phyloP scores from a whole-genome alignment of 2,329 filamentous ascomycete species.

The Diaporthe sp. region DNA sequence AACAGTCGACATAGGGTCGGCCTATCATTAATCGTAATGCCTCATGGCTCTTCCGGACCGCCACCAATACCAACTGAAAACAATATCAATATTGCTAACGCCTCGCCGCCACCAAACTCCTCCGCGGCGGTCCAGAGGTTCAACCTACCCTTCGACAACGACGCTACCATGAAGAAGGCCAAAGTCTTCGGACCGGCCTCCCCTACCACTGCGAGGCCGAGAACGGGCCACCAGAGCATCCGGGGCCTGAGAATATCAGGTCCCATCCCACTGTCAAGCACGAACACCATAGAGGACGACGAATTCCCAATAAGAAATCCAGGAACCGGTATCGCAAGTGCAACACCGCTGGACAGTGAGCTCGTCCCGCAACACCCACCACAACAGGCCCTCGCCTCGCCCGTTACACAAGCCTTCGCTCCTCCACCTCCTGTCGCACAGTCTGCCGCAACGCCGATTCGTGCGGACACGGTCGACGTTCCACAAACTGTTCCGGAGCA shows the following conservation, averaged over 20 bases:
- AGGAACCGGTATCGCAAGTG: constrained; percentile 52
- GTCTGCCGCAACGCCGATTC: constrained; percentile 31
- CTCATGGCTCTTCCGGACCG: constrained; percentile 45
- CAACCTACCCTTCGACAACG: constrained; percentile 19
- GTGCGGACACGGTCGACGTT: constrained; percentile 40
- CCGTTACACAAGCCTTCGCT: constrained; percentile 30
- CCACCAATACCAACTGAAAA: constrained; percentile 41
- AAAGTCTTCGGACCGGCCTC: constrained; percentile 38
- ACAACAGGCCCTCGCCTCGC: constrained; percentile 41
- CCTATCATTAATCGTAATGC: constrained; percentile 39
- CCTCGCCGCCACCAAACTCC: constrained; percentile 26
- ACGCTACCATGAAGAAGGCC: constrained; percentile 38
- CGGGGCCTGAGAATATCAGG: constrained; percentile 69
- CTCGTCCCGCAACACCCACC: constrained; percentile 37
- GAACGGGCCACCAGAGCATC: constrained; percentile 60
- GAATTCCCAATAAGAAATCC: constrained; percentile 66
- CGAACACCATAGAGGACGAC: constrained; percentile 60
- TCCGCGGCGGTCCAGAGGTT: constrained; percentile 24
- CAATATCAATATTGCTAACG: constrained; percentile 24
- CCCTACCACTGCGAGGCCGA: constrained; percentile 55
- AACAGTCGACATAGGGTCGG: constrained; percentile 39
- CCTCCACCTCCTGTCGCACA: constrained; percentile 32
- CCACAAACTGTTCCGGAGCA: constrained; percentile 40
- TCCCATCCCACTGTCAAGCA: constrained; percentile 67
- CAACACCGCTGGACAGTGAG: constrained; percentile 45